Conservation (phyloP, 2,329 filamentous ascomycete species). For the Diaporthe sp. region DNA sequence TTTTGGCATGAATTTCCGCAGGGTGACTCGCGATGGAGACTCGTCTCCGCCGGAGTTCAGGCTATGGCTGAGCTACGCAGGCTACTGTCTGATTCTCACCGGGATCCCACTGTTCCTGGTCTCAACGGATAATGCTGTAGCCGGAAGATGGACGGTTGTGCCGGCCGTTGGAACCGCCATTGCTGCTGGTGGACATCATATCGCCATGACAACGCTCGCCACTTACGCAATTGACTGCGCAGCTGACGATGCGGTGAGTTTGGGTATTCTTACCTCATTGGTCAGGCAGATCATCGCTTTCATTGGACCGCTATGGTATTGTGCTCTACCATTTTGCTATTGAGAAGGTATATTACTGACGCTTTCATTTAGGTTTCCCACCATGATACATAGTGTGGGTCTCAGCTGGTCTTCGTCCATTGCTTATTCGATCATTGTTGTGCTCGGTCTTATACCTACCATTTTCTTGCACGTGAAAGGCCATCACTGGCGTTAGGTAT, state of each 20-base stretch:
- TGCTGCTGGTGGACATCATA: slow-evolving; percentile 67
- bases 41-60: slow-evolving; percentile 61
- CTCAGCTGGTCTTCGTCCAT: slow-evolving; percentile 26
- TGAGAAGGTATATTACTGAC: neutral
- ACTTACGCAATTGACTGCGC: slow-evolving; percentile 72
- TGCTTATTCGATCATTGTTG: slow-evolving; percentile 1
- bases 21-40: slow-evolving; percentile 41
- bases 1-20: slow-evolving; percentile 60
- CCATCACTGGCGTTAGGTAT: neutral
- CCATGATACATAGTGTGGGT: slow-evolving; percentile 31
- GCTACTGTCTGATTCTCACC: slow-evolving; percentile 61
- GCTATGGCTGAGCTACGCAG: slow-evolving; percentile 69
- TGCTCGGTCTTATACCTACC: slow-evolving; percentile 4
- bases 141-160: slow-evolving; percentile 65
- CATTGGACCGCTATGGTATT: slow-evolving; percentile 52
- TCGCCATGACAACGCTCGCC: slow-evolving; percentile 70
- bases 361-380: slow-evolving; percentile 6
- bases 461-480: slow-evolving; percentile 8
- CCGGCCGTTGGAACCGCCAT: slow-evolving; percentile 66
- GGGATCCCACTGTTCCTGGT: slow-evolving; percentile 68
- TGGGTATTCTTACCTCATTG: slow-evolving; percentile 70
- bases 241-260: slow-evolving; percentile 61
- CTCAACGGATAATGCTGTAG: slow-evolving; percentile 57
- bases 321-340: neutral
- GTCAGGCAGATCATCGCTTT: slow-evolving; percentile 66